Evolutionary conservation across 2,329 filamentous ascomycete genomes (phyloP), one percentile per base, ranked within the genome.

Genomic region (Penicillium concentricum): DNA sequence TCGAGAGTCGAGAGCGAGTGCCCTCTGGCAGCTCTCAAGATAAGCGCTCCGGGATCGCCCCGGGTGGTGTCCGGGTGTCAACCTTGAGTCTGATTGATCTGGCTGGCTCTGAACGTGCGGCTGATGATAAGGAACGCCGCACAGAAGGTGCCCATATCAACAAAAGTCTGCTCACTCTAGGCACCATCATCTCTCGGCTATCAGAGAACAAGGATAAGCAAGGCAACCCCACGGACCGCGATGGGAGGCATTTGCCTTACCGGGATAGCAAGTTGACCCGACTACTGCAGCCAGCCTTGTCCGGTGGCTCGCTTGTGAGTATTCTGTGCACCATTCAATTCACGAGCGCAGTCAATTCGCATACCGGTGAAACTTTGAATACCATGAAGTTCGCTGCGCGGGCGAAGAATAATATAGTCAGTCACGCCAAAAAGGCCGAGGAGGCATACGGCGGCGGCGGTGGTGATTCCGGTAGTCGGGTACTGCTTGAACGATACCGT

Each of bases 61-160:
- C 93, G 1, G 93, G 93, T 49, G 94, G 94, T 57, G 94, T 99
- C 6, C 87, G 94, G 49, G 94, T 99, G 5, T 97, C 93, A 16
- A 97, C 94, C 0, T 78, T 99, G 55, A 97, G 92, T 71, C 78
- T 99, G 71, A 99, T 99, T 63, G 94, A 99, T 82, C 80, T 99
- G 65, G 94, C 94, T 53, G 94, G 94, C 38, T 97, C 94, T 0
- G 94, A 99, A 73, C 91, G 93, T 75, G 94, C 94, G 39, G 94
- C 94, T 4, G 94, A 97, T 69, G 90, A 88, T 53, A 99, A 97
- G 73, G 94, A 97, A 77, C 86, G 94, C 51, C 85, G 94, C 44
- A 91, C 91, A 16, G 94, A 99, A 76, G 94, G 94, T 61, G 93
- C 93, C 13, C 94, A 99, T 72, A 99, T 99, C 78, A 99, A 99